Evolutionary conservation across 108 stramenopile genomes (phyloP).

Genomic region (Fistulifera pelliculosa): DNA sequence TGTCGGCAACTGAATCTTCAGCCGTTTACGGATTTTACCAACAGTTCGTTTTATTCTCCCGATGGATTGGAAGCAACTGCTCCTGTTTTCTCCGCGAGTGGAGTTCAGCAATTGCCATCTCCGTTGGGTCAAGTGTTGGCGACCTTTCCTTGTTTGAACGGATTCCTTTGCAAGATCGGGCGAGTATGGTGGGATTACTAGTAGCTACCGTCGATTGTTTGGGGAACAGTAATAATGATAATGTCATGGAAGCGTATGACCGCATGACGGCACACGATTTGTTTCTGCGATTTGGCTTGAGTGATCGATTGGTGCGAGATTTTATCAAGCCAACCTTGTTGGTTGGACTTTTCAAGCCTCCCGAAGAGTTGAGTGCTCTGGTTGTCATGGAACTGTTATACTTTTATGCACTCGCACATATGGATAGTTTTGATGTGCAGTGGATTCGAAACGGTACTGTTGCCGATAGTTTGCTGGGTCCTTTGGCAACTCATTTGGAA

Average conservation of each 20-base stretch:
- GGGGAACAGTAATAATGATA: slow-evolving; percentile 44
- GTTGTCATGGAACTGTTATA: slow-evolving; percentile 92
- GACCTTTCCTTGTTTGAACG: slow-evolving; percentile 85
- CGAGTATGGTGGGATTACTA: slow-evolving; percentile 82
- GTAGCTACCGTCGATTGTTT: slow-evolving; percentile 84
- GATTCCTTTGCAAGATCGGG: slow-evolving; percentile 76
- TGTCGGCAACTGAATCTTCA: slow-evolving; percentile 63
- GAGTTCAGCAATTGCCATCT: slow-evolving; percentile 59
- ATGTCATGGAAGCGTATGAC: slow-evolving; percentile 68
- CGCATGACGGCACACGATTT: slow-evolving; percentile 91
- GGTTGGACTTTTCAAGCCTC: slow-evolving; percentile 78
- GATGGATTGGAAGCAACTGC: slow-evolving; percentile 90
- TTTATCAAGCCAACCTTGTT: slow-evolving; percentile 79
- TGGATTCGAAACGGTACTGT: slow-evolving; percentile 91
- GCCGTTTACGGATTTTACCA: slow-evolving; percentile 83
- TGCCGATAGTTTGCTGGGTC: slow-evolving; percentile 66
- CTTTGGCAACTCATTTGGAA: slow-evolving; percentile 57
- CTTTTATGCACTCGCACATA: slow-evolving; percentile 93
- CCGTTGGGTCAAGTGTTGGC: slow-evolving; percentile 87
- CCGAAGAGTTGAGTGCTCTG: slow-evolving; percentile 85
- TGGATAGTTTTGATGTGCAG: slow-evolving; percentile 88
- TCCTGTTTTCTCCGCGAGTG: slow-evolving; percentile 68
- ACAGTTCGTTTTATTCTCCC: slow-evolving; percentile 87
- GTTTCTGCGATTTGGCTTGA: slow-evolving; percentile 59
- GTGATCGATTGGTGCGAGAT: slow-evolving; percentile 71